Evolutionary conservation across 805 yeast genomes (phyloP).

Genomic region (Monosporozyma siamensis): DNA sequence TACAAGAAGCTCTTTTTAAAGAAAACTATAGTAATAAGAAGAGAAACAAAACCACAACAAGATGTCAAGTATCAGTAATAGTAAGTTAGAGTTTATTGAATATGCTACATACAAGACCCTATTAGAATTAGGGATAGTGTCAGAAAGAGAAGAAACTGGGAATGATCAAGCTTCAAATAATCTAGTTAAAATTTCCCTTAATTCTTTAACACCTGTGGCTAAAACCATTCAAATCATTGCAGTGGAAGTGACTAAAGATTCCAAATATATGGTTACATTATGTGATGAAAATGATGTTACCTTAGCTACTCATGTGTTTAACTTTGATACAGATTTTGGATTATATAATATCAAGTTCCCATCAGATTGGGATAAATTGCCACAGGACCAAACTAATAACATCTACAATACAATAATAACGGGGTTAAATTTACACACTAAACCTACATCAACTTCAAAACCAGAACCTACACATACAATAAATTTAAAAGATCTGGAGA

Average conservation of each 20-base stretch:
- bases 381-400: not conserved
- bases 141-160: not conserved
- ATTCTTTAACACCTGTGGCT: conserved; percentile 1
- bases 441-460: not conserved
- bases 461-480: not conserved
- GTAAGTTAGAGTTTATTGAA: not conserved
- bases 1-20: too few species aligned
- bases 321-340: not conserved
- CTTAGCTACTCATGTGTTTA: not conserved
- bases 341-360: not conserved
- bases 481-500: not conserved
- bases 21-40: too few species aligned
- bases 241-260: not conserved
- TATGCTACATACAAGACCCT: not conserved
- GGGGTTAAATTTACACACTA: not conserved
- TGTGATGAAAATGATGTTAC: not conserved
- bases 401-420: not conserved
- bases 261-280: conserved; percentile 2
- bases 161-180: not conserved
- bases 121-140: not conserved
- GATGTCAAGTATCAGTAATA: not conserved
- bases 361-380: not conserved
- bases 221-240: not conserved
- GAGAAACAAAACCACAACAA: not conserved
- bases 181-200: not conserved